Percentiles rank a stretch among this genome's conserved stretches.
These are phyloP conservation scores for Auriculariales sp. DNA, from an alignment of 768 basidiomycete genomes.

Conservation along the genomic window DNA sequence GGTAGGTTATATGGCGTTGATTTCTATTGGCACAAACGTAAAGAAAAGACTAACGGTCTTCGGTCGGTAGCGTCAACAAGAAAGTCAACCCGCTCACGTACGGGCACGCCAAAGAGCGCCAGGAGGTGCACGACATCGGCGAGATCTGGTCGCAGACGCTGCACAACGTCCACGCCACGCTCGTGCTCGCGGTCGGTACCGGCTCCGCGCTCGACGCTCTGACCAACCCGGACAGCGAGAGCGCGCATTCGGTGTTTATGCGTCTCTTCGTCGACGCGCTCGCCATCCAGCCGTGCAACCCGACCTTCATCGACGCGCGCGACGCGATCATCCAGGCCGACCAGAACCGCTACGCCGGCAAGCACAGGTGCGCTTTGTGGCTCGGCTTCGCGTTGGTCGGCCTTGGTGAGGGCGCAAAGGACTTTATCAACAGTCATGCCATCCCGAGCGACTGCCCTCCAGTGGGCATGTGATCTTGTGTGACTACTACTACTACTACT, in stretches of 20 bases:
- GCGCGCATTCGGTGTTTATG: constrained; percentile 24
- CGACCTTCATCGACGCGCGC: constrained; percentile 32
- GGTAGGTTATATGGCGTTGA: too few relatives aligned
- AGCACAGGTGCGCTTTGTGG: constrained; percentile 29
- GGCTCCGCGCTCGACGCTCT: constrained; percentile 18
- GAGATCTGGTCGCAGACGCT: constrained; percentile 41
- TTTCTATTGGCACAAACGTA: too few relatives aligned
- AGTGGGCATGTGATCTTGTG: too few relatives aligned
- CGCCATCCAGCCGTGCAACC: constrained; percentile 30
- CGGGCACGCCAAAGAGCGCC: constrained; percentile 19
- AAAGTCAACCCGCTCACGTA: constrained; percentile 31
- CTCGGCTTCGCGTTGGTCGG: constrained; percentile 34
- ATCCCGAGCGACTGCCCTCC: constrained; percentile 19
- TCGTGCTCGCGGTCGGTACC: constrained; percentile 12
- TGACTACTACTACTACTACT: too few relatives aligned
- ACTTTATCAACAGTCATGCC: constrained; percentile 15
- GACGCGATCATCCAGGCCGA: constrained; percentile 41
- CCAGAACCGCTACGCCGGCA: constrained; percentile 28
- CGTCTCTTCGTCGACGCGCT: constrained; percentile 34
- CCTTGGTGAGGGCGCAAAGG: constrained; percentile 25
- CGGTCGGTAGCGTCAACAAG: too few relatives aligned
- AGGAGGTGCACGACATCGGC: constrained; percentile 42
- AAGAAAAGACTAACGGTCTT: too few relatives aligned
- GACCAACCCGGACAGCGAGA: constrained; percentile 24
- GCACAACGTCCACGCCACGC: constrained; percentile 18